Evolutionary conservation across 2,329 filamentous ascomycete genomes (phyloP).

Genomic region (Graphiopsis chlorocephala): DNA sequence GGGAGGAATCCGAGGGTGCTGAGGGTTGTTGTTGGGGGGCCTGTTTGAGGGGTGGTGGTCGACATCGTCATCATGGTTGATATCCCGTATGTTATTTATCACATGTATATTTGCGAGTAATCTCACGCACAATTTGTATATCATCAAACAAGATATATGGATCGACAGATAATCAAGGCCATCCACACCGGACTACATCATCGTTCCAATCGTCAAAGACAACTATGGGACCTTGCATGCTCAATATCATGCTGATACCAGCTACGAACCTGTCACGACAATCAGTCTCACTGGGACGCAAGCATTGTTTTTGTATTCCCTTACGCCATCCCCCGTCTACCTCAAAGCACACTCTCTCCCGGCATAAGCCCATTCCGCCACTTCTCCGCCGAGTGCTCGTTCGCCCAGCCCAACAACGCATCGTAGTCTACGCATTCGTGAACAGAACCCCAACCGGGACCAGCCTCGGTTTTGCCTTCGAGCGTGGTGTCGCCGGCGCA

Average conservation of each 20-base stretch:
- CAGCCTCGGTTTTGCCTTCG: conserved; percentile 20
- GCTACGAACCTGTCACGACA: too few species aligned
- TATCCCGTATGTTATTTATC: too few species aligned
- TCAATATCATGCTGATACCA: too few species aligned
- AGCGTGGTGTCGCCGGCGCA: conserved; percentile 32
- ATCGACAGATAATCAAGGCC: too few species aligned
- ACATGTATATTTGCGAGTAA: neutral
- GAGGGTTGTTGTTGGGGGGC: conserved; percentile 50
- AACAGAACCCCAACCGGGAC: conserved; percentile 11
- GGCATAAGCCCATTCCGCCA: conserved; percentile 14
- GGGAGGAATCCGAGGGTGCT: conserved; percentile 43
- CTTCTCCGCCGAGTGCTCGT: conserved; percentile 13
- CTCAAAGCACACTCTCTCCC: conserved; percentile 2
- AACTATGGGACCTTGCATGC: neutral
- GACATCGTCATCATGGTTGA: too few species aligned
- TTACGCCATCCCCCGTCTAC: neutral
- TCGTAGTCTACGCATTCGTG: conserved; percentile 16
- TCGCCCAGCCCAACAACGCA: conserved; percentile 13
- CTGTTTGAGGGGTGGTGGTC: neutral
- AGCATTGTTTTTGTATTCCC: neutral
- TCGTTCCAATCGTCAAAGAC: neutral
- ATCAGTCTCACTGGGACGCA: too few species aligned
- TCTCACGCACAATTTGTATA: neutral
- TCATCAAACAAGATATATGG: too few species aligned
- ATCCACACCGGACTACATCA: too few species aligned